phyloP scores from a whole-genome alignment of 805 yeast species.

The Schizosaccharomyces japonicus region DNA sequence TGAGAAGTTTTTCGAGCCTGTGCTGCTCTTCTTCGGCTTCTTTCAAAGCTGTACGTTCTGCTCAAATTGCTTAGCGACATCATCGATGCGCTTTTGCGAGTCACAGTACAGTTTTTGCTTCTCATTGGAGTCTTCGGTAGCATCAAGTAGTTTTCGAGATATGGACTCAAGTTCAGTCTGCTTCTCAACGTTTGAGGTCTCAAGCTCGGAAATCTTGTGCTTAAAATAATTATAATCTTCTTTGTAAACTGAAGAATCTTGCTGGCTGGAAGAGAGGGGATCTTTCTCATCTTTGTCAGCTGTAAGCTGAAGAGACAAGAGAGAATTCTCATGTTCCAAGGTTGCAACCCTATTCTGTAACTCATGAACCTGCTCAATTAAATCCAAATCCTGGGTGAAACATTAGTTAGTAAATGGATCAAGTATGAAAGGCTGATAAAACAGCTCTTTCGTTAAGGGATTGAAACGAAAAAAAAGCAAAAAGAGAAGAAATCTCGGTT shows the following conservation, averaged over 20 bases:
- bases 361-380: not conserved
- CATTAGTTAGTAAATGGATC: too few species aligned
- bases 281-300: not conserved
- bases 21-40: slow-evolving; percentile 1
- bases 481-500: too few species aligned
- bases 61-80: too few species aligned
- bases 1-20: not conserved
- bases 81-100: too few species aligned
- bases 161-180: not conserved
- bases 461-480: too few species aligned
- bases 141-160: not conserved
- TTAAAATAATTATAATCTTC: not conserved
- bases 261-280: not conserved
- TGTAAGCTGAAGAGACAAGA: not conserved
- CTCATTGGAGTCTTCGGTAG: not conserved
- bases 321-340: not conserved
- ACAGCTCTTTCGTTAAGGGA: too few species aligned
- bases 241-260: not conserved
- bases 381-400: not conserved
- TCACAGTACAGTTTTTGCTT: not conserved
- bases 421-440: too few species aligned
- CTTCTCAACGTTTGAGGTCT: not conserved
- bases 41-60: too few species aligned
- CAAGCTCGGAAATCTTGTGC: not conserved
- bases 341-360: not conserved